Evolutionary conservation across 257 asterid genomes (phyloP).

Genomic region (Nicotiana attenuata): DNA sequence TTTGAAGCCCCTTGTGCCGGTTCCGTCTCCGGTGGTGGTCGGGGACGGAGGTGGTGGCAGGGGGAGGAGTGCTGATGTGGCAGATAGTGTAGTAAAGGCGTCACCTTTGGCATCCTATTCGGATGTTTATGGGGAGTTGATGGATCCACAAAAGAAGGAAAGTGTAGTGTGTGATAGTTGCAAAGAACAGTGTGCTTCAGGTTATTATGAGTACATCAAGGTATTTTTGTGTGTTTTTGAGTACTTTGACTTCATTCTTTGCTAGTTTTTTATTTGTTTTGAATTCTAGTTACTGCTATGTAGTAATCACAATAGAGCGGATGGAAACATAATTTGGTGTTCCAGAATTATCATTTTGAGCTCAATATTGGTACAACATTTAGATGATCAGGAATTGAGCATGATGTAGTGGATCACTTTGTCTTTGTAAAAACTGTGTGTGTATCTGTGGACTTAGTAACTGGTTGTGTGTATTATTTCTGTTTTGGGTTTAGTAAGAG

Average conservation of each 20-base stretch:
- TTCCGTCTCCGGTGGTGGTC: conserved; percentile 40
- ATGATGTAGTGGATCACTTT: not conserved
- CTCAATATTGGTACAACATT: not conserved
- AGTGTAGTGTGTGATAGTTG: conserved; percentile 56
- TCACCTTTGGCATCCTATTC: conserved; percentile 78
- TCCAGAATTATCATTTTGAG: not conserved
- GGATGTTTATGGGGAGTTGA: conserved; percentile 65
- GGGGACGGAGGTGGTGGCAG: conserved; percentile 12
- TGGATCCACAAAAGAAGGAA: conserved; percentile 42
- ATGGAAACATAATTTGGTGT: not conserved
- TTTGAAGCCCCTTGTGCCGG: conserved; percentile 50
- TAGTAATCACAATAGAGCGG: not conserved
- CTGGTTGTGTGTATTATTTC: not conserved
- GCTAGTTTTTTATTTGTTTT: not conserved
- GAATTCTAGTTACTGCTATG: not conserved
- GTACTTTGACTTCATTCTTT: not conserved
- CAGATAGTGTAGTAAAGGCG: conserved; percentile 52
- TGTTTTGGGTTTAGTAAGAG: not conserved
- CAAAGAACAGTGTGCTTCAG: conserved; percentile 48
- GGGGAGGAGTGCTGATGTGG: conserved; percentile 39
- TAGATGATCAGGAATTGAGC: not conserved
- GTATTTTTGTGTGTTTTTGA: conserved; percentile 27
- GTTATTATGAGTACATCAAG: conserved; percentile 47
- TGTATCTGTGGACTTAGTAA: not conserved
- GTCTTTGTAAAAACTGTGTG: not conserved